Evolutionary conservation across 371 early-diverging fungal species (phyloP).

Genomic region (Mucor plumbeus): DNA sequence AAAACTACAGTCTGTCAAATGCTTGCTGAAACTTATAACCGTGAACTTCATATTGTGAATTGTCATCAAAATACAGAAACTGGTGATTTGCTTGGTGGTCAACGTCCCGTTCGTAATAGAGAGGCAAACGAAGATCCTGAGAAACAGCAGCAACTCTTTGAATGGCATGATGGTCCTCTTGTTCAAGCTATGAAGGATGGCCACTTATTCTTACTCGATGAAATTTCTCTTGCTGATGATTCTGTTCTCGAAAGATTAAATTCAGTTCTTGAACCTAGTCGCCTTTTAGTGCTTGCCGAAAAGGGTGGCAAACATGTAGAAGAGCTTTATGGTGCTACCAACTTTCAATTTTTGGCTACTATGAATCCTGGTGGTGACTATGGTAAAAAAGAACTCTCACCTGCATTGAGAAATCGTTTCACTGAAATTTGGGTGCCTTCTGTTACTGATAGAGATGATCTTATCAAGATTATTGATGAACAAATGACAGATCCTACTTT

Average conservation of each 20-base stretch:
- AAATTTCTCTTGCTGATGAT: slow-evolving; percentile 99
- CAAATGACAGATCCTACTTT: slow-evolving; percentile 61
- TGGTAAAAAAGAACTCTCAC: slow-evolving; percentile 99
- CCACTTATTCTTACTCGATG: slow-evolving; percentile 97
- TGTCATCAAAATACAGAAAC: slow-evolving; percentile 99
- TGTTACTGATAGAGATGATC: slow-evolving; percentile 80
- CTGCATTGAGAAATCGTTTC: slow-evolving; percentile 99
- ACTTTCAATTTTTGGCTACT: slow-evolving; percentile 98
- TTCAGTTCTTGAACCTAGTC: slow-evolving; percentile 94
- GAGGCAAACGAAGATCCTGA: slow-evolving; percentile 36
- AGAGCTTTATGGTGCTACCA: slow-evolving; percentile 70
- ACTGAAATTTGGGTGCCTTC: slow-evolving; percentile 98
- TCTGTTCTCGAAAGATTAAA: slow-evolving; percentile 99
- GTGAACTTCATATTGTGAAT: slow-evolving; percentile 88
- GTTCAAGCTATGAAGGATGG: slow-evolving; percentile 95
- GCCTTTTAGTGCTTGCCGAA: slow-evolving; percentile 94
- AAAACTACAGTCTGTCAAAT: slow-evolving; percentile 99
- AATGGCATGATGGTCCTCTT: slow-evolving; percentile 97
- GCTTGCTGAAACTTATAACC: slow-evolving; percentile 70
- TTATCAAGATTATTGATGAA: slow-evolving; percentile 75
- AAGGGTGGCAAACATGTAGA: slow-evolving; percentile 80
- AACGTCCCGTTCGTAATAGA: slow-evolving; percentile 89
- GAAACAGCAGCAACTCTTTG: slow-evolving; percentile 70
- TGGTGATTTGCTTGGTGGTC: slow-evolving; percentile 97
- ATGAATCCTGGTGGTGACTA: slow-evolving; percentile 99